Conservation (phyloP, 306 rosid genomes). For the Malus sieversii region DNA sequence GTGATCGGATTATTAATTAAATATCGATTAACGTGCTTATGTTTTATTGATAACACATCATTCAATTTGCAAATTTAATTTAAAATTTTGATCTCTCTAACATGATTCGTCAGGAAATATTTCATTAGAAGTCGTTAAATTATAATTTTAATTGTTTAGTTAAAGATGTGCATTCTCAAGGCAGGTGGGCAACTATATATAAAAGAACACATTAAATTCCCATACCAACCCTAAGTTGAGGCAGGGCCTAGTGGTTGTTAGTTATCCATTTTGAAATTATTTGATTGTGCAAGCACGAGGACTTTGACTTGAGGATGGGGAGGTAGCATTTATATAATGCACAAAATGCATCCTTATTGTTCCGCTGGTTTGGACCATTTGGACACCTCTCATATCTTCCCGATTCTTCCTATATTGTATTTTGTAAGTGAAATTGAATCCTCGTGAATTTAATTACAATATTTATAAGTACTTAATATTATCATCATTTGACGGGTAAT, state of each 20-base stretch:
- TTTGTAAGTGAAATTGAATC: background rate
- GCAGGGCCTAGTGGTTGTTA: background rate
- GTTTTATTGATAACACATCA: accelerated
- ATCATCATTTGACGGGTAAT: too few relatives aligned
- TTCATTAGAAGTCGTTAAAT: too few relatives aligned
- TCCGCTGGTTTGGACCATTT: background rate
- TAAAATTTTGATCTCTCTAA: too few relatives aligned
- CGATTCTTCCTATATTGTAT: background rate
- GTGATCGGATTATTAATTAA: too few relatives aligned
- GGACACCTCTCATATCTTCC: background rate
- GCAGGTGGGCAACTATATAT: background rate
- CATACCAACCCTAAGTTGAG: background rate
- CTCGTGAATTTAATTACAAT: too few relatives aligned
- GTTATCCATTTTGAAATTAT: background rate
- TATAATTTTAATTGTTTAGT: too few relatives aligned
- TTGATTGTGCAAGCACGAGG: background rate
- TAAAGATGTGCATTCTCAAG: too few relatives aligned
- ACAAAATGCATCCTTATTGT: background rate
- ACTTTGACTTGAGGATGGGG: background rate
- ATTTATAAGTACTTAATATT: too few relatives aligned
- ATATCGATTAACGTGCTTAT: too few relatives aligned
- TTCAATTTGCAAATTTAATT: too few relatives aligned
- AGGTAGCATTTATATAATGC: background rate
- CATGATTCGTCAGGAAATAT: too few relatives aligned
- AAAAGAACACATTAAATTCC: background rate